phyloP scores from a whole-genome alignment of 176 grass and related monocot species.

The Alloteropsis semialata region DNA sequence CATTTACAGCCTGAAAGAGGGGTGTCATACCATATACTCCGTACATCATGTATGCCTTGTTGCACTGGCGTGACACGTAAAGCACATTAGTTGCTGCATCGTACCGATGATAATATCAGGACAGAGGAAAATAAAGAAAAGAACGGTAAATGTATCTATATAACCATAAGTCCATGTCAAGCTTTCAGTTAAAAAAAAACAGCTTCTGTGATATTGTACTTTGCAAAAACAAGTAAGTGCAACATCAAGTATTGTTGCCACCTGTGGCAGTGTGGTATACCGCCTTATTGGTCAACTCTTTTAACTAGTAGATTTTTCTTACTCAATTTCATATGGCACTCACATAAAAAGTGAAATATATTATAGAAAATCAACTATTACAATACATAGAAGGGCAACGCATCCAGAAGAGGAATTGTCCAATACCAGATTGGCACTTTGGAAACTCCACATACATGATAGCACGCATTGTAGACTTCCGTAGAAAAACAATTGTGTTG shows the following conservation, averaged over 20 bases:
- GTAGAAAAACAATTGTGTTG: no score
- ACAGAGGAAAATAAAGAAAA: background rate
- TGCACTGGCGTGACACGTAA: conserved; percentile 23
- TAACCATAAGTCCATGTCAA: conserved; percentile 13
- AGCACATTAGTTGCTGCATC: conserved; percentile 6
- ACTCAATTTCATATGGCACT: background rate
- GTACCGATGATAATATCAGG: background rate
- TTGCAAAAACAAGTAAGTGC: background rate
- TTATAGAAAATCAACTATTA: conserved; percentile 5
- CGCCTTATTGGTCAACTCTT: background rate
- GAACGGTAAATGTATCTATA: background rate
- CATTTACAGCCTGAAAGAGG: conserved; percentile 30
- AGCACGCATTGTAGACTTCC: no score
- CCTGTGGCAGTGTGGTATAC: no score
- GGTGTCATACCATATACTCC: conserved; percentile 26
- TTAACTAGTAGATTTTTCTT: conserved; percentile 6
- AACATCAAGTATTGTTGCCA: background rate
- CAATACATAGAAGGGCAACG: background rate
- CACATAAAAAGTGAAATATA: background rate
- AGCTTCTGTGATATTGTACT: background rate
- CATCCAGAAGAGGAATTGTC: conserved; percentile 11
- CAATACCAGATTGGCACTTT: background rate
- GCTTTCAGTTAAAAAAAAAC: conserved; percentile 7
- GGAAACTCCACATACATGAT: conserved; percentile 2
- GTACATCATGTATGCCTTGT: conserved; percentile 10